phyloP scores from a whole-genome alignment of 2,329 filamentous ascomycete genomes.

The Ophiocordyceps camponoti-leonardi region DNA sequence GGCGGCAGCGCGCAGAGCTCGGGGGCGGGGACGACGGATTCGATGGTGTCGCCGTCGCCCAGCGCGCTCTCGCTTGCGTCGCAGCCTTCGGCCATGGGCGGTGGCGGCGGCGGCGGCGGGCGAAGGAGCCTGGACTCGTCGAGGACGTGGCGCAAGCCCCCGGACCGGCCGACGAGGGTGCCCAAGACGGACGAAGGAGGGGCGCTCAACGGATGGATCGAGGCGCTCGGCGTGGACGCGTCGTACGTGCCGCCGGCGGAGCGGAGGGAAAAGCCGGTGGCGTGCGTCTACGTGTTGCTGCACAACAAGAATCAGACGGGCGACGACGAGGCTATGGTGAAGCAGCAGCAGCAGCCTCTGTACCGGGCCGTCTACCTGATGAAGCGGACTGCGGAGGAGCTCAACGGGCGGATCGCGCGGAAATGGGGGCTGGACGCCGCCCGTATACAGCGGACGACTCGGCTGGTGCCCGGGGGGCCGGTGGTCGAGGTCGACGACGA shows the following conservation, averaged over 20 bases:
- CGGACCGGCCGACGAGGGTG: conserved; percentile 35
- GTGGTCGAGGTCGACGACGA: conserved; percentile 85
- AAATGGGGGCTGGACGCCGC: conserved; percentile 70
- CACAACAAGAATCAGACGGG: too few relatives aligned
- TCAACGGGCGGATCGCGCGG: conserved; percentile 52
- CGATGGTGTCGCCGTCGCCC: conserved; percentile 48
- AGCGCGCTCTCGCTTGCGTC: conserved; percentile 47
- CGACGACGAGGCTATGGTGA: too few relatives aligned
- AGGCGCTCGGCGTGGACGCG: conserved; percentile 78
- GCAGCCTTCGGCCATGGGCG: conserved; percentile 29
- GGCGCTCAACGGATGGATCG: conserved; percentile 66
- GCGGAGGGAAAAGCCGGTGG: conserved; percentile 52
- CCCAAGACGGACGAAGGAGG: conserved; percentile 41
- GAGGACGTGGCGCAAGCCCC: conserved; percentile 27
- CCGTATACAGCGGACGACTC: conserved; percentile 54
- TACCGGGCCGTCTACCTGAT: conserved; percentile 77
- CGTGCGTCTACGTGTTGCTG: too few relatives aligned
- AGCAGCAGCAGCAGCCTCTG: conserved; percentile 46
- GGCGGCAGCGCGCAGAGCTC: conserved; percentile 37
- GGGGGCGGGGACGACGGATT: conserved; percentile 39
- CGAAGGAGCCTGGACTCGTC: conserved; percentile 45
- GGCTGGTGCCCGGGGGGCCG: conserved; percentile 55
- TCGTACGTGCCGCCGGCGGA: conserved; percentile 68
- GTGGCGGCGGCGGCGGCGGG: conserved; percentile 21
- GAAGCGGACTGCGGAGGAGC: conserved; percentile 56